Conservation (phyloP, 2,329 filamentous ascomycete genomes). For the Claviceps fusiformis region DNA sequence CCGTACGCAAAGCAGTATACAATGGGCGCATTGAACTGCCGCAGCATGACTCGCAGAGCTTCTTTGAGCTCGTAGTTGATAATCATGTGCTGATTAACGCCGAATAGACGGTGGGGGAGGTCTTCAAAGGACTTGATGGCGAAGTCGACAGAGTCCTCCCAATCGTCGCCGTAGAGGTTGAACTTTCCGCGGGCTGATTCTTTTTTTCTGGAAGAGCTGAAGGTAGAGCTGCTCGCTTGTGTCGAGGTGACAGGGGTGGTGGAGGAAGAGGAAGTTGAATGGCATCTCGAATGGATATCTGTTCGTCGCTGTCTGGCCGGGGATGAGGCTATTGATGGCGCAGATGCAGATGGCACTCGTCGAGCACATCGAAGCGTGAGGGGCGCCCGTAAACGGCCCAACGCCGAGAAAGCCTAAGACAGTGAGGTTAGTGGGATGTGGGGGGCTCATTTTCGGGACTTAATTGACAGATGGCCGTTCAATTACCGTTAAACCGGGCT, state of each 20-base stretch:
- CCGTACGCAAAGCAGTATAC: conserved; percentile 96
- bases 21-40: conserved; percentile 85
- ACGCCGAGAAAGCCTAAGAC: conserved; percentile 6
- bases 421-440: neutral
- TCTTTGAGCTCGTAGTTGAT: conserved; percentile 96
- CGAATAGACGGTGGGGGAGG: conserved; percentile 48
- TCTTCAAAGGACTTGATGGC: conserved; percentile 31
- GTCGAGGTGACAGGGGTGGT: neutral
- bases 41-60: conserved; percentile 70
- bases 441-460: neutral
- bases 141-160: conserved; percentile 29
- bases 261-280: conserved; percentile 1
- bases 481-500: conserved; percentile 7
- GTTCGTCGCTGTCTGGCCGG: conserved; percentile 2
- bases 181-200: conserved; percentile 18
- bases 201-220: conserved; percentile 5
- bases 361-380: conserved; percentile 10
- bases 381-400: conserved; percentile 8
- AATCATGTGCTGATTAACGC: conserved; percentile 89
- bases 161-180: conserved; percentile 26
- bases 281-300: conserved; percentile 4
- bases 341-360: conserved; percentile 5
- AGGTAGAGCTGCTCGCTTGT: conserved; percentile 7
- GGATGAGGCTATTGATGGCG: conserved; percentile 4
- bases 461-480: neutral